Evolutionary conservation across 169 alveolate species (phyloP), one percentile per base, ranked within the genome.

Genomic region (Blepharisma undulans): DNA sequence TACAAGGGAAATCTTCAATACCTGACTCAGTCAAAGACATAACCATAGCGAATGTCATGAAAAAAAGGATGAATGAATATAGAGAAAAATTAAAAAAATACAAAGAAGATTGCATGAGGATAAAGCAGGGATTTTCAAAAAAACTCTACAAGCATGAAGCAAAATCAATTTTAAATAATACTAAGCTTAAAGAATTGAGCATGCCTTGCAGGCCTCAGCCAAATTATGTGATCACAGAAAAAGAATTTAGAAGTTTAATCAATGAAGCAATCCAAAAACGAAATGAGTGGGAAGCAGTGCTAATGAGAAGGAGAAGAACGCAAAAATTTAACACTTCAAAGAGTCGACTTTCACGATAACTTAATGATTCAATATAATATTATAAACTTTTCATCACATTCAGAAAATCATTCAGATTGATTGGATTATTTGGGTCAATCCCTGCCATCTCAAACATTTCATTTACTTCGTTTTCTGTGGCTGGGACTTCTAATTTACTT

Each of bases 391-490:
- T 74, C 80, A 74, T 74, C 80, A 74, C 80, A 29, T 74, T 74
- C 87, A 79, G 10, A 79, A 84, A 84, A 60, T 84, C 89, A 30
- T 2, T 4, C 32, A 27, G 7, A 10, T n/a, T 27, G 14, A 66
- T 71, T 19, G 81, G 84, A 29, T 27, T 19, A 30, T 72, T 71
- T n/a, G 91, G 33, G 72, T 60, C 82, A 2, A 86, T 22, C 48
- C 72, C 84, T 27, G 91, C 82, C 30, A 86, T 71, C 29, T 86
- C 91, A 30, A 86, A 86, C 82, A 86, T 60, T 30, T 86, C 91
- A 5, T 71, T 25, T 22, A 86, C 84, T 72, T 86, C 91, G 8
- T 86, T 7, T 16, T 86, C 91, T 4, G 81, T 86, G 1, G 71
- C 91, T 27, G 91, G 33, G 16, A 86, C 84, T 71, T 86, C 91